These are phyloP conservation scores for Aspergillus sojae DNA, from an alignment of 2,329 filamentous ascomycete species.

Conservation along the genomic window DNA sequence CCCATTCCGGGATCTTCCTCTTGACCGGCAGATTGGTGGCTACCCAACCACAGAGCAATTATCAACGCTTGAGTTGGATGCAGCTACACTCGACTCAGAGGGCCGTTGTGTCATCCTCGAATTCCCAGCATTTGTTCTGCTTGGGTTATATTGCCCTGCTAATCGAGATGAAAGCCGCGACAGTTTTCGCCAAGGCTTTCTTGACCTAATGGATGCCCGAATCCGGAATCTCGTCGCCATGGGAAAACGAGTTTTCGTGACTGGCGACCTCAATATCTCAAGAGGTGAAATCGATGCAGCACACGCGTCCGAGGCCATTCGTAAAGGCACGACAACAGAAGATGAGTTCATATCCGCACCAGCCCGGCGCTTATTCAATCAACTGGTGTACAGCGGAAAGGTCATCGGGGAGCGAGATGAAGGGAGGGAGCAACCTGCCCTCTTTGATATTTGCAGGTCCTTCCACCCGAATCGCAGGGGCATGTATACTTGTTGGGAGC, in stretches of 20 bases:
- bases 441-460: conserved; percentile 81
- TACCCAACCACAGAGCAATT: conserved; percentile 76
- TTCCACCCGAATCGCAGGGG: conserved; percentile 78
- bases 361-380: conserved; percentile 78
- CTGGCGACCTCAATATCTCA: conserved; percentile 86
- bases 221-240: conserved; percentile 78
- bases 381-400: conserved; percentile 74
- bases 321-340: conserved; percentile 67
- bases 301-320: conserved; percentile 69
- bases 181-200: conserved; percentile 78
- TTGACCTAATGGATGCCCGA: conserved; percentile 77
- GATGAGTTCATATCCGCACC: conserved; percentile 74
- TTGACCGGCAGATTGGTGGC: conserved; percentile 79
- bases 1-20: conserved; percentile 73
- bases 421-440: conserved; percentile 68
- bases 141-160: conserved; percentile 91
- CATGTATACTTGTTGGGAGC: conserved; percentile 99
- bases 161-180: conserved; percentile 82
- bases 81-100: conserved; percentile 78
- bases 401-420: conserved; percentile 67
- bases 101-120: conserved; percentile 89
- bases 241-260: conserved; percentile 83
- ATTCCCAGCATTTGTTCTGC: conserved; percentile 90
- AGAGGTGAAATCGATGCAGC: conserved; percentile 73
- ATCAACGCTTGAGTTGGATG: conserved; percentile 63